phyloP scores from a whole-genome alignment of 1,284 basidiomycete genomes.

The Rhodotorula sp. region DNA sequence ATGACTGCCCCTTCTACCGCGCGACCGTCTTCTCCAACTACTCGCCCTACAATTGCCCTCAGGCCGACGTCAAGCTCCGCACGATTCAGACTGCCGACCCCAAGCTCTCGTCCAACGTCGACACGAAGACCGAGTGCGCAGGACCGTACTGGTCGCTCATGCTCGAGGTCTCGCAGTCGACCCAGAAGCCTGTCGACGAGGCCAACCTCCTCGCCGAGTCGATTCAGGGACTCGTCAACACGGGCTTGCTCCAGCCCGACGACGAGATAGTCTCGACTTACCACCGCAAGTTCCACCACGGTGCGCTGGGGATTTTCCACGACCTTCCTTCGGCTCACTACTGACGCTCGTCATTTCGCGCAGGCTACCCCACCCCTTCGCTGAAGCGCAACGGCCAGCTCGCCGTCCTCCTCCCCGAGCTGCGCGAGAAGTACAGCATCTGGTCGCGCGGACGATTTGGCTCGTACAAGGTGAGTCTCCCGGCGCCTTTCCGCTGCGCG shows the following conservation, averaged over 20 bases:
- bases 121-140: constrained; percentile 47
- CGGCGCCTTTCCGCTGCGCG: neutral
- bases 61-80: constrained; percentile 50
- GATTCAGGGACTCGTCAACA: constrained; percentile 56
- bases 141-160: constrained; percentile 55
- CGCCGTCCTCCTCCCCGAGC: constrained; percentile 52
- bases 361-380: constrained; percentile 54
- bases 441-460: constrained; percentile 57
- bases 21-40: constrained; percentile 60
- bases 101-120: constrained; percentile 48
- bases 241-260: constrained; percentile 52
- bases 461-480: constrained; percentile 51
- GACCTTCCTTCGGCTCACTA: no score
- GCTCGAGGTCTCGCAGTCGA: constrained; percentile 58
- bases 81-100: constrained; percentile 56
- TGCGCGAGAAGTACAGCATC: constrained; percentile 53
- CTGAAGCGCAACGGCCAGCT: constrained; percentile 55
- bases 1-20: constrained; percentile 58
- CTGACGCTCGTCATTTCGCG: neutral
- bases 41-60: constrained; percentile 56
- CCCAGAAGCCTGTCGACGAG: constrained; percentile 55
- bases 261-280: constrained; percentile 58
- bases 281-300: constrained; percentile 54
- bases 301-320: neutral
- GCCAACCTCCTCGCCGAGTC: constrained; percentile 55